Evolutionary conservation across 1,139 yeast species (phyloP).

Genomic region (Taphrina pruni): DNA sequence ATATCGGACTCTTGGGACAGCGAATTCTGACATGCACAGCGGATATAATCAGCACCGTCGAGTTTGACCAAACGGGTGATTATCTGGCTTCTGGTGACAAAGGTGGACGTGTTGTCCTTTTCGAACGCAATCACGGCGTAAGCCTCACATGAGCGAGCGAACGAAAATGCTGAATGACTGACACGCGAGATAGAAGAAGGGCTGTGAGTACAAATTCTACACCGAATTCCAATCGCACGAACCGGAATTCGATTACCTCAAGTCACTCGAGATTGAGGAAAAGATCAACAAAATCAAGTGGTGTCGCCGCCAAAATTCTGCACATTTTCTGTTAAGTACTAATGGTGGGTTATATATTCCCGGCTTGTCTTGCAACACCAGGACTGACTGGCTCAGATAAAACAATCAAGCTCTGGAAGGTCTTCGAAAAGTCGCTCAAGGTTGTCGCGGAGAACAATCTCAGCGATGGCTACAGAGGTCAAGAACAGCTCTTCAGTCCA

Average conservation of each 20-base stretch:
- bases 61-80: constrained; percentile 93
- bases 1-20: too few relatives aligned
- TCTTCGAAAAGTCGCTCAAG: constrained; percentile 88
- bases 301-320: constrained; percentile 85
- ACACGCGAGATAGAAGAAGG: constrained; percentile 59
- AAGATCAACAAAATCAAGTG: constrained; percentile 97
- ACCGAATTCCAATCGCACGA: constrained; percentile 99
- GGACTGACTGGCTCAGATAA: constrained; percentile 61
- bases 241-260: constrained; percentile 96
- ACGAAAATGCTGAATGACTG: neutral
- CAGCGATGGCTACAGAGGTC: constrained; percentile 54
- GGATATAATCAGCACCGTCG: constrained; percentile 95
- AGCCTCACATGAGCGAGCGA: constrained; percentile 11
- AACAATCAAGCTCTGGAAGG: constrained; percentile 96
- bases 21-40: constrained; percentile 55
- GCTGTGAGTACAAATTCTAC: constrained; percentile 92
- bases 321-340: constrained; percentile 86
- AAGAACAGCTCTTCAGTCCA: constrained; percentile 44
- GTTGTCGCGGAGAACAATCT: constrained; percentile 90
- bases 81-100: constrained; percentile 97
- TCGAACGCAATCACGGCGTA: constrained; percentile 76
- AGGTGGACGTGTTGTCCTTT: constrained; percentile 96
- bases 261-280: constrained; percentile 95
- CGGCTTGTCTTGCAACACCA: neutral
- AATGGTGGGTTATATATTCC: constrained; percentile 54